These are phyloP conservation scores for Combretum micranthum DNA, from an alignment of 345 rosid genomes.

Conservation along the genomic window DNA sequence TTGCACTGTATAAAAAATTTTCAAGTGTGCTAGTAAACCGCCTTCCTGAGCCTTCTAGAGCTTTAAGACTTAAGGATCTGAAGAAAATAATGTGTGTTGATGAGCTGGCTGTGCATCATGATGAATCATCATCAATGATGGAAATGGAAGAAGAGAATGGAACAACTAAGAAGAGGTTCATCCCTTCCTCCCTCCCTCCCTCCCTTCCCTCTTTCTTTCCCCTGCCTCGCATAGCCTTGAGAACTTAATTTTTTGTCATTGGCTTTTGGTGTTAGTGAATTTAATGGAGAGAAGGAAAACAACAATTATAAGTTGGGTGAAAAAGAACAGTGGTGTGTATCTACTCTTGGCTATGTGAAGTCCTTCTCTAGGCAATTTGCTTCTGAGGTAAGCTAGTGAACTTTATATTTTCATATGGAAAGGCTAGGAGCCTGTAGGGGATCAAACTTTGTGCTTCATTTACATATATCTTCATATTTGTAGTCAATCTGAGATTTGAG, in stretches of 20 bases:
- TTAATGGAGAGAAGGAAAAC: conserved; percentile 34
- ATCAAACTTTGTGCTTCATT: neutral
- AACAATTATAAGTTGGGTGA: conserved; percentile 50
- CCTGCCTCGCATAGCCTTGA: neutral
- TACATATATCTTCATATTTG: neutral
- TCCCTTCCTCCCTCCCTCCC: no score
- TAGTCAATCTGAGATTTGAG: neutral
- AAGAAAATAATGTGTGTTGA: conserved; percentile 40
- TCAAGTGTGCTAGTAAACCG: conserved; percentile 65
- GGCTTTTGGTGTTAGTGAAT: conserved; percentile 28
- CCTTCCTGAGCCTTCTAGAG: conserved; percentile 67
- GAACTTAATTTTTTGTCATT: neutral
- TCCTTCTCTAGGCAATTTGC: conserved; percentile 92
- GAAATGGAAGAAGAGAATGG: conserved; percentile 74
- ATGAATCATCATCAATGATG: conserved; percentile 62
- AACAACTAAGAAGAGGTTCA: conserved; percentile 38
- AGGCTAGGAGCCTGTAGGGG: no score
- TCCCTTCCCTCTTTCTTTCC: neutral
- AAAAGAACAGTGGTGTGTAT: conserved; percentile 87
- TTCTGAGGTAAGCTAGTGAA: conserved; percentile 51
- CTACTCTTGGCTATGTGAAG: conserved; percentile 83
- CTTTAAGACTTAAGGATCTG: conserved; percentile 45
- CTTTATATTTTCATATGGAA: neutral
- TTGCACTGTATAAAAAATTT: conserved; percentile 57
- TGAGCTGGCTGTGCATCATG: conserved; percentile 46